Evolutionary conservation across 495 filamentous ascomycete genomes (phyloP).

Genomic region (Usnea hakonensis): DNA sequence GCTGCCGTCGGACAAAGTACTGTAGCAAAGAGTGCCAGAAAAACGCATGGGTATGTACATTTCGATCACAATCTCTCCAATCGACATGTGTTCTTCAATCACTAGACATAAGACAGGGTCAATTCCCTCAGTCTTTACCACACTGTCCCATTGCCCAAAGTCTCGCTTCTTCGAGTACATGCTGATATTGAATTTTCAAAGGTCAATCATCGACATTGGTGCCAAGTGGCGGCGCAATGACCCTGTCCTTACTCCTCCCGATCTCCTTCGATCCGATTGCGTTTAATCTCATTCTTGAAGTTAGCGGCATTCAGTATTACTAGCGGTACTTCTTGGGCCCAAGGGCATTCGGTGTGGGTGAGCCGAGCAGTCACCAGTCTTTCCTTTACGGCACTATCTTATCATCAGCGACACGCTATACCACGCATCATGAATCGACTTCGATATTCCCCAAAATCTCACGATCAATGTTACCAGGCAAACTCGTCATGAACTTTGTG

Average conservation of each 20-base stretch:
- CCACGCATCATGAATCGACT: slow-evolving; percentile 10
- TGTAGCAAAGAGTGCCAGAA: slow-evolving; percentile 99
- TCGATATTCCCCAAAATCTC: slow-evolving; percentile 12
- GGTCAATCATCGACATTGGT: slow-evolving; percentile 93
- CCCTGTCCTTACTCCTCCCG: slow-evolving; percentile 6
- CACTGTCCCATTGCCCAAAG: neutral
- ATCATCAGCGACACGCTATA: slow-evolving; percentile 16
- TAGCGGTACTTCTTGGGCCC: slow-evolving; percentile 4
- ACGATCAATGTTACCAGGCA: slow-evolving; percentile 8
- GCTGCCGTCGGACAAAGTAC: slow-evolving; percentile 95
- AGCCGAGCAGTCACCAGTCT: slow-evolving; percentile 7
- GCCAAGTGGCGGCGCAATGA: slow-evolving; percentile 65
- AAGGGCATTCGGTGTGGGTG: slow-evolving; percentile 2
- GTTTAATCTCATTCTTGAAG: slow-evolving; percentile 25
- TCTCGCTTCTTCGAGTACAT: neutral
- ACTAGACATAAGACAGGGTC: neutral
- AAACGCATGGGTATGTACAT: slow-evolving; percentile 65
- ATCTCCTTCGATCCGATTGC: slow-evolving; percentile 12
- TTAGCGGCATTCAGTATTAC: slow-evolving; percentile 16
- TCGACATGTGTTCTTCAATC: neutral
- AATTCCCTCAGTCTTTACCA: neutral
- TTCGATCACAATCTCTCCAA: neutral
- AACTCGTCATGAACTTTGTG: slow-evolving; percentile 1
- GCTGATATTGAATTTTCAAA: neutral
- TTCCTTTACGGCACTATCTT: slow-evolving; percentile 15